Evolutionary conservation across 2,329 filamentous ascomycete genomes (phyloP).

Genomic region (Monosporascus sp.): DNA sequence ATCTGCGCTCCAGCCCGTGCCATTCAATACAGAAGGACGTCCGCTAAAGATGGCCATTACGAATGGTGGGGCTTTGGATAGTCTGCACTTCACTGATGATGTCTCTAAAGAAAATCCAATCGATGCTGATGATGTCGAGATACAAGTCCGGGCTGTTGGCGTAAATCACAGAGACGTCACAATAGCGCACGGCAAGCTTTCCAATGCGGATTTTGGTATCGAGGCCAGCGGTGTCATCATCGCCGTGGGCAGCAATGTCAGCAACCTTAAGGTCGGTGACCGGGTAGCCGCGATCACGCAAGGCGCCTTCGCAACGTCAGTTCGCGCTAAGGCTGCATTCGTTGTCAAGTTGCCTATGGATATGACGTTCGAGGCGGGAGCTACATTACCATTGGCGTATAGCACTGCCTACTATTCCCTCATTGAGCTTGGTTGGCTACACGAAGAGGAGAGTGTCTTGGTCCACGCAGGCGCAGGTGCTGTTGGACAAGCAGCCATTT

Average conservation of each 20-base stretch:
- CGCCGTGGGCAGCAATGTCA: conserved; percentile 19
- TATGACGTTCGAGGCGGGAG: conserved; percentile 22
- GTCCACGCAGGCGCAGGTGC: conserved; percentile 24
- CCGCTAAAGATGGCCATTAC: conserved; percentile 21
- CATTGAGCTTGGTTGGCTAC: conserved; percentile 19
- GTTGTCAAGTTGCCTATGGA: conserved; percentile 22
- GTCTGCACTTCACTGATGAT: conserved; percentile 23
- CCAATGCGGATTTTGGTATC: conserved; percentile 18
- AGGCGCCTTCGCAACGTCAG: conserved; percentile 24
- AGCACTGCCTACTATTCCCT: conserved; percentile 23
- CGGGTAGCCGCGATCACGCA: conserved; percentile 33
- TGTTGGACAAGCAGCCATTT: conserved; percentile 25
- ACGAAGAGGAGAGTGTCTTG: conserved; percentile 21
- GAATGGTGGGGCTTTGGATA: conserved; percentile 23
- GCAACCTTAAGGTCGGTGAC: conserved; percentile 21
- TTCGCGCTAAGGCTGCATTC: conserved; percentile 21
- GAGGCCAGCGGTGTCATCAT: conserved; percentile 24
- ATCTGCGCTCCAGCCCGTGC: conserved; percentile 29
- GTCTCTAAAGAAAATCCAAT: conserved; percentile 20
- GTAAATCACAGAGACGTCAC: conserved; percentile 25
- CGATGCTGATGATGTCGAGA: conserved; percentile 29
- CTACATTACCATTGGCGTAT: conserved; percentile 23
- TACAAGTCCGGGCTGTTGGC: conserved; percentile 22
- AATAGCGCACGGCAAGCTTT: conserved; percentile 22
- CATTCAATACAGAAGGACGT: conserved; percentile 30